Evolutionary conservation across 2,329 filamentous ascomycete species (phyloP), one percentile per base, ranked within the genome.

Genomic region (Bipolaris gigantea): DNA sequence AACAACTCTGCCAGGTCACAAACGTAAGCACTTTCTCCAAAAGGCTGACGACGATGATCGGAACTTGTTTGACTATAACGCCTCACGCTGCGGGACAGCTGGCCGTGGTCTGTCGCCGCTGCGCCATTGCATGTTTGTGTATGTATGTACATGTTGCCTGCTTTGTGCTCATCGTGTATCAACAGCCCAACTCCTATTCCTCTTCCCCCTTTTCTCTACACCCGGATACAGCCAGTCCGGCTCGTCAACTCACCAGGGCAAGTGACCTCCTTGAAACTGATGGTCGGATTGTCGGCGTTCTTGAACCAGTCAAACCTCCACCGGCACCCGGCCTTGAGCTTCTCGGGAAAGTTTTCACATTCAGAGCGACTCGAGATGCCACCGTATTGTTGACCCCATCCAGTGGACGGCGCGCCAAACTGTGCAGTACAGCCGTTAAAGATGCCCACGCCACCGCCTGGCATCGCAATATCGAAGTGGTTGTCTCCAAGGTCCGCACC

Each of bases 401-500:
- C 71, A 0, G 63, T 56, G 0, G 68, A 52, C 2, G 72, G 71
- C 6, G 70, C 72, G 3, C 71, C 70, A 49, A 61, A 74, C 39
- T 73, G 60, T 48, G 58, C 61, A 10, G 67, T 72, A 57, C 70
- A 73, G 35, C 59, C 71, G 47, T 73, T 73, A 62, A 64, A 74
- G 18, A 70, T 35, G n/a, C 72, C 71, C 1, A 74, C 70, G 36
- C 71, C 72, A 18, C 71, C 71, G 11, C 72, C 72, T 3, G 72
- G 71, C 61, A 74, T 74, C n/a, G 72, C 71, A 10, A 74, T 42
- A 48, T 73, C 71, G 59, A 74, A 74, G 57, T 73, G 70, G 56
- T 73, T 73, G 19, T 67, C 45, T 16, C 70, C 71, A 6, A 74
- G 68, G 30, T 74, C 72, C 19, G 66, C 63, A 10, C 69, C 85